Base-by-base conservation (phyloP, 345 rosid species). In the Carallia brachiata region DNA sequence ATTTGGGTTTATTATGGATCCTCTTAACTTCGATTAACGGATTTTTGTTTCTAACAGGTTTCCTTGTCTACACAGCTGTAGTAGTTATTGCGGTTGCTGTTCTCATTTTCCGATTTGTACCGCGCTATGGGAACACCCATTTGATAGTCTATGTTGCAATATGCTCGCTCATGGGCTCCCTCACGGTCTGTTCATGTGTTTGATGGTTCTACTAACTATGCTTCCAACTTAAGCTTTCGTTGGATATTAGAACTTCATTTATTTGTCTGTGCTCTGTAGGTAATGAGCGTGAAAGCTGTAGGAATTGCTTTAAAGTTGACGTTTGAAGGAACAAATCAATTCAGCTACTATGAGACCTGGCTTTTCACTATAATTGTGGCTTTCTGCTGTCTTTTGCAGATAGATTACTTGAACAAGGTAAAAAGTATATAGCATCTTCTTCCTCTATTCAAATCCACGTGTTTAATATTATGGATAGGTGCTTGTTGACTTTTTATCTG, bases 121-220 rank as follows among this genome's bases (percentile, higher is more conserved):
- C 96, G 36, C 91, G 85, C 32, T 85, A 93, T 47, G 98, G 98
- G 36, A 79, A 85, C 67, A 88, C 81, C 34, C 88, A 91, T 82
- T 48, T 93, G 94, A 60, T 93, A 60, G 84, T 91, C 57, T 93
- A 91, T 79, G 86, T 93, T 30, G 96, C 96, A 73, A 87, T 93
- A 70, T 93, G 98, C 91, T 93, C 98, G 48, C 83, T 91, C 37
- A 93, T 87, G 92, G 98, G 97, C 17, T 93, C 98, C 61, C 87
- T 93, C 27, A 93, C 96, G 85, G 97, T 93, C 63, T 32, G 93
- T 62, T 40, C 27, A 40, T 74, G 30, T 66, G 54, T 63, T 65
- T n/a, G 13, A 54, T 63, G 16, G 61, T 69, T 48, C 50, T 23
- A 65, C 1, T 60, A 5, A 13, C 23, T 15, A 59, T 28, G 61